Evolutionary conservation across 257 asterid species (phyloP).

Genomic region (Handroanthus guayacan): DNA sequence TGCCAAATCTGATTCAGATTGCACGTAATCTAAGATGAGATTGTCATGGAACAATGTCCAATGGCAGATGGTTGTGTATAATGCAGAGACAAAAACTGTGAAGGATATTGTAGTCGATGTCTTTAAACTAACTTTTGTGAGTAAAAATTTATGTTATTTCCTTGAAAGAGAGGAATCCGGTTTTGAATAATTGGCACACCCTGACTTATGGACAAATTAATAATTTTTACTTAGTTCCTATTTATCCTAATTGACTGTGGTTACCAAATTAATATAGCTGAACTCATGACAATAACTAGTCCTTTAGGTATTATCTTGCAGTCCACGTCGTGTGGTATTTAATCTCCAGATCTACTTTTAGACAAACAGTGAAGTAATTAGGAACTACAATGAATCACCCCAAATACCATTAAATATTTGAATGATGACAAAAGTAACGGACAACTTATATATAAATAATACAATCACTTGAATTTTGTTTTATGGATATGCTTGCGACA

Average conservation of each 20-base stretch:
- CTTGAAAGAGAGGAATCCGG: background rate
- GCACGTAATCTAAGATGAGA: constrained; percentile 9
- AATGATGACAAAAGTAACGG: too few relatives aligned
- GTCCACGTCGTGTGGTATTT: background rate
- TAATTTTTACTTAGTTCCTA: background rate
- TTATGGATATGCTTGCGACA: background rate
- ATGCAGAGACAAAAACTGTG: background rate
- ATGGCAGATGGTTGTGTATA: background rate
- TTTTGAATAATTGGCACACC: constrained; percentile 7
- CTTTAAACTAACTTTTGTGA: background rate
- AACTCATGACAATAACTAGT: background rate
- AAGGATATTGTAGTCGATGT: constrained; percentile 5
- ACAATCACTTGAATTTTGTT: background rate
- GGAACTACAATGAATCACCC: background rate
- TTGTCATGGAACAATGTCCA: constrained; percentile 1
- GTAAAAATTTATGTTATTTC: background rate
- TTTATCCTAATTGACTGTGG: background rate
- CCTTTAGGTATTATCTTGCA: background rate
- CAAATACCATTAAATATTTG: background rate
- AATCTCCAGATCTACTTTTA: background rate
- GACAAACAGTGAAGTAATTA: constrained; percentile 1
- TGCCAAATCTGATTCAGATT: constrained; percentile 20
- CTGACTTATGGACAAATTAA: background rate
- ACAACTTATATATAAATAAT: background rate
- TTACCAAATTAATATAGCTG: constrained; percentile 1